phyloP scores from a whole-genome alignment of 1,284 basidiomycete genomes.

The Cutaneotrichosporon sp. region DNA sequence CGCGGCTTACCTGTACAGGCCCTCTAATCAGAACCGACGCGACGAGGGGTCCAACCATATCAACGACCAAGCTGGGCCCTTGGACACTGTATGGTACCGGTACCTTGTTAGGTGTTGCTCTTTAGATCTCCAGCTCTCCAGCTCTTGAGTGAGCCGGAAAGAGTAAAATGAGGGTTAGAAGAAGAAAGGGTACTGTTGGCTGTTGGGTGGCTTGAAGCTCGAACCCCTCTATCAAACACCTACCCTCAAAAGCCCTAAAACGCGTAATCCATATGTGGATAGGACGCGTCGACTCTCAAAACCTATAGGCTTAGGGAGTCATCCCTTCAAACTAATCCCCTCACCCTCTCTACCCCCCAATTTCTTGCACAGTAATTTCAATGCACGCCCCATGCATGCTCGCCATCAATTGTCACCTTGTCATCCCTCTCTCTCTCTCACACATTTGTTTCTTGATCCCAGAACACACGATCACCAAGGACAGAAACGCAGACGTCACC shows the following conservation, averaged over 20 bases:
- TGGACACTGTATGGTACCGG: not conserved
- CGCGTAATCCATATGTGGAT: no score
- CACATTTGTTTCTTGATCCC: not conserved
- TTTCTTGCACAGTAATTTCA: no score
- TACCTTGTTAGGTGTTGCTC: not conserved
- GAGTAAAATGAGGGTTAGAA: not conserved
- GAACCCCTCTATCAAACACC: not conserved
- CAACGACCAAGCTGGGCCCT: not conserved
- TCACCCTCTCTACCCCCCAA: no score
- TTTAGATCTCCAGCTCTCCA: not conserved
- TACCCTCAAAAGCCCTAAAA: no score
- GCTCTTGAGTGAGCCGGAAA: not conserved
- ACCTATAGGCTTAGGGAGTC: no score
- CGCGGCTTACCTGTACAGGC: not conserved
- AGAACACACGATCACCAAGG: not conserved
- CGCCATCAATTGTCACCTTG: no score
- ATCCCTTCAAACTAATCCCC: no score
- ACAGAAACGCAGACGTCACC: not conserved
- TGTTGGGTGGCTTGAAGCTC: no score
- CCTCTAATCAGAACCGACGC: not conserved
- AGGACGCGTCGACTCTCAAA: no score
- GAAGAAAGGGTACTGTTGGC: not conserved
- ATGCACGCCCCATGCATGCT: no score
- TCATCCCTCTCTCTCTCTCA: not conserved
- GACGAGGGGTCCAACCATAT: not conserved